phyloP scores from a whole-genome alignment of 441 rosid species.

The California macrophylla region DNA sequence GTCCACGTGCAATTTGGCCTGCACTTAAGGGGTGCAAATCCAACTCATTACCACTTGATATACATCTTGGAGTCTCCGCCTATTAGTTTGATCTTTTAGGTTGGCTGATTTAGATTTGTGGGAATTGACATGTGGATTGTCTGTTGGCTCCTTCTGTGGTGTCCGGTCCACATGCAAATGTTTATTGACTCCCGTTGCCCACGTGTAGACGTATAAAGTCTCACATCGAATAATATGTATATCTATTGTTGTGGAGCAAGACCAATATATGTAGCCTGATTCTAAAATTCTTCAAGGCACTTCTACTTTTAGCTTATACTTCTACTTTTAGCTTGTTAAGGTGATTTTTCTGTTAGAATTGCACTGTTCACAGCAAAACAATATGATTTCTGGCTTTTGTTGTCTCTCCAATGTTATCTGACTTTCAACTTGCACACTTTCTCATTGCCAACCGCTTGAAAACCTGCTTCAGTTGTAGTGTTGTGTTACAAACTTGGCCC shows the following conservation, averaged over 20 bases:
- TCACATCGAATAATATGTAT: not conserved
- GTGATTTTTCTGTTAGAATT: not conserved
- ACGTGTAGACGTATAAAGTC: not conserved
- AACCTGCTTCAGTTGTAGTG: slow-evolving; percentile 5
- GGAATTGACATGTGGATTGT: not conserved
- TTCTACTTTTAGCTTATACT: not conserved
- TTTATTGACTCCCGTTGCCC: not conserved
- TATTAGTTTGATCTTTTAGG: not conserved
- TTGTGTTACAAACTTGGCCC: slow-evolving; percentile 15
- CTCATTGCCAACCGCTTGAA: not conserved
- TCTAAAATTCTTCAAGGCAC: not conserved
- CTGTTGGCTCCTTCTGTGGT: not conserved
- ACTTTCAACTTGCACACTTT: not conserved
- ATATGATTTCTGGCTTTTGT: not conserved
- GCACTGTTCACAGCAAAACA: not conserved
- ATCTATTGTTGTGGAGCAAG: not conserved
- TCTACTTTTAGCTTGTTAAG: not conserved
- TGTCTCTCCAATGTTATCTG: not conserved
- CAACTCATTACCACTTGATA: not conserved
- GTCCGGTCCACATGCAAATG: too few relatives aligned
- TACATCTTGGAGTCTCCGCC: not conserved
- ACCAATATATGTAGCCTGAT: not conserved
- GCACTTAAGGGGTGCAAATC: not conserved
- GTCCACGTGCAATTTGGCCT: not conserved
- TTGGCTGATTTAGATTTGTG: not conserved